Percentiles rank a stretch among this genome's conserved stretches.
Conservation (phyloP, 2,329 filamentous ascomycete species). For the Alternaria incomplexa region DNA sequence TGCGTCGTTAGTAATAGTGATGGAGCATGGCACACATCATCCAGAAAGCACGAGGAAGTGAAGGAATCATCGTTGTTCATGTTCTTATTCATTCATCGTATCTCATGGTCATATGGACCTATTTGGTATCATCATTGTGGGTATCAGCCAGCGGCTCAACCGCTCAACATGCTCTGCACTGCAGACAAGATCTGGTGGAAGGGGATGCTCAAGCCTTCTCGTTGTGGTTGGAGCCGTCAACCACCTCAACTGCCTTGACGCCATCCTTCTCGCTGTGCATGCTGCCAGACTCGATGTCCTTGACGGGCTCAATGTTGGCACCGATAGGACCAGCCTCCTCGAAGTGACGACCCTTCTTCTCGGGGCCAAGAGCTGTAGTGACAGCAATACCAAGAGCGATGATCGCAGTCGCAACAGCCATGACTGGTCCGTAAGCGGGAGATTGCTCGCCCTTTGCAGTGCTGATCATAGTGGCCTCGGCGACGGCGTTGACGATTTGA, state of each 20-base stretch:
- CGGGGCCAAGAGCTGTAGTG: conserved; percentile 73
- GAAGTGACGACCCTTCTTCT: conserved; percentile 74
- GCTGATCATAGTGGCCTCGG: conserved; percentile 62
- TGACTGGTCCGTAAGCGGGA: conserved; percentile 75
- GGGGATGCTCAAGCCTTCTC: conserved; percentile 7
- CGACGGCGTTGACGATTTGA: conserved; percentile 78
- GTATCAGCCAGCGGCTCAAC: neutral
- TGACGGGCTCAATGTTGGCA: conserved; percentile 30
- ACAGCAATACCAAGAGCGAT: conserved; percentile 72
- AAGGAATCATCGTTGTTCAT: neutral
- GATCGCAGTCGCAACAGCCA: conserved; percentile 78
- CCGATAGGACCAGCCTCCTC: conserved; percentile 64
- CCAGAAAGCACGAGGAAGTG: neutral
- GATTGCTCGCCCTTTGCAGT: conserved; percentile 62
- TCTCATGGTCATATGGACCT: neutral
- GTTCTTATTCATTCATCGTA: neutral
- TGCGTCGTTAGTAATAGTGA: neutral
- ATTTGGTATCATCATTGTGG: neutral
- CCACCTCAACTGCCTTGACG: conserved; percentile 24
- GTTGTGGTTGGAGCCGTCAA: conserved; percentile 12
- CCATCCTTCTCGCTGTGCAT: conserved; percentile 37
- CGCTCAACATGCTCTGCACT: neutral
- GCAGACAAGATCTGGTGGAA: neutral
- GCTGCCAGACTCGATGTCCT: conserved; percentile 43
- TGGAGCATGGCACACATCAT: neutral